Percentiles rank a stretch among this genome's conserved stretches.
phyloP scores from a whole-genome alignment of 331 rosid species.

The Rhamnella rubrinervis region DNA sequence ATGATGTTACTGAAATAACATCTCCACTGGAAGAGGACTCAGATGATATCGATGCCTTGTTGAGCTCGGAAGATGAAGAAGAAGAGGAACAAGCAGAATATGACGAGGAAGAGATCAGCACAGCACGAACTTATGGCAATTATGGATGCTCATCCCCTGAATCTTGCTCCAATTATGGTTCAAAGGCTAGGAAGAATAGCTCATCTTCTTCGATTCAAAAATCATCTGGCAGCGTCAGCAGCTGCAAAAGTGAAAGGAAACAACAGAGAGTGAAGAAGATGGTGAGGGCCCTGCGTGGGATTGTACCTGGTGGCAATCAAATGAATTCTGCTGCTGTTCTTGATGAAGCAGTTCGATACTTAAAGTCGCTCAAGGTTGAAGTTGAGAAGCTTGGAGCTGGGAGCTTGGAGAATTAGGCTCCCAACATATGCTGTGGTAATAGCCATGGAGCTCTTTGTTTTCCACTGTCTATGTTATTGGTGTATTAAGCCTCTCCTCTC shows the following conservation, averaged over 20 bases:
- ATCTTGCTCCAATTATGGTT: slow-evolving; percentile 62
- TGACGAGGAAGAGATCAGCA: slow-evolving; percentile 85
- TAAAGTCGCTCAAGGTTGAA: slow-evolving; percentile 88
- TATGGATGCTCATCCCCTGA: slow-evolving; percentile 51
- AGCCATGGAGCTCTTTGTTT: slow-evolving; percentile 13
- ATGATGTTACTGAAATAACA: slow-evolving; percentile 47
- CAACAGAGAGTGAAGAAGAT: slow-evolving; percentile 72
- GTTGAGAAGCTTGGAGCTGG: slow-evolving; percentile 65
- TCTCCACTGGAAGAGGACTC: slow-evolving; percentile 72
- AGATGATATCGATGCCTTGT: slow-evolving; percentile 76
- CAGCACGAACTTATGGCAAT: slow-evolving; percentile 66
- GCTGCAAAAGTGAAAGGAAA: slow-evolving; percentile 47
- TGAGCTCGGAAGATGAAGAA: slow-evolving; percentile 71
- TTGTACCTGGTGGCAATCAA: slow-evolving; percentile 77
- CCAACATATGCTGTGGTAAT: slow-evolving; percentile 10
- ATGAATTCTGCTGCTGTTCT: slow-evolving; percentile 67
- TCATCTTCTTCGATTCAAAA: slow-evolving; percentile 33
- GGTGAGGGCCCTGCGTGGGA: slow-evolving; percentile 69
- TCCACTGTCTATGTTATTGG: background rate
- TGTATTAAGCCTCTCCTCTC: background rate
- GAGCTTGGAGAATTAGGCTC: slow-evolving; percentile 29
- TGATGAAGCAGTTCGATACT: slow-evolving; percentile 87
- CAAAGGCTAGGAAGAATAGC: slow-evolving; percentile 53
- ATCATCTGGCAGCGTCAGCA: slow-evolving; percentile 38
- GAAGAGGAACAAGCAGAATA: slow-evolving; percentile 41